Evolutionary conservation across 345 rosid species (phyloP).

Genomic region (Bruguiera gymnorhiza): DNA sequence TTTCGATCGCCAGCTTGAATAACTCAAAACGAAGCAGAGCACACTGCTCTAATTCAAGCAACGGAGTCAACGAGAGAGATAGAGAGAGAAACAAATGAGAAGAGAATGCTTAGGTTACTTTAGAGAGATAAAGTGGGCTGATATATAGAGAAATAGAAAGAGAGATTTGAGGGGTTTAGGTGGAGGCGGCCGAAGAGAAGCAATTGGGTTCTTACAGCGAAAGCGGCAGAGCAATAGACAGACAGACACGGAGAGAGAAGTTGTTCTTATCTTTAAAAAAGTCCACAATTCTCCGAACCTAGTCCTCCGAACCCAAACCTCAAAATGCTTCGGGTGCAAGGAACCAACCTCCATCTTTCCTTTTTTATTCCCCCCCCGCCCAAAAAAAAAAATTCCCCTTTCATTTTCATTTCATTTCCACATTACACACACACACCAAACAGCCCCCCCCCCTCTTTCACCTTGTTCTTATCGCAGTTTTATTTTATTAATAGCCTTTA

Average conservation of each 20-base stretch:
- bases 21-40: constrained; percentile 6
- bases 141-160: constrained; percentile 15
- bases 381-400: no score
- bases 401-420: background rate
- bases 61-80: background rate
- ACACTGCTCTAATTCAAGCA: background rate
- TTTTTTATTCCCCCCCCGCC: background rate
- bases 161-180: constrained; percentile 13
- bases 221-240: constrained; percentile 12
- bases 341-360: constrained; percentile 8
- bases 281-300: constrained; percentile 37
- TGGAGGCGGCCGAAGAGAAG: constrained; percentile 24
- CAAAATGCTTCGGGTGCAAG: constrained; percentile 22
- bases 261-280: constrained; percentile 63
- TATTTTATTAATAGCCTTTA: background rate
- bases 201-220: constrained; percentile 3
- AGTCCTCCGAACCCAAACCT: constrained; percentile 33
- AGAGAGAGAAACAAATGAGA: background rate
- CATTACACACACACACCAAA: no score
- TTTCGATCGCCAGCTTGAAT: constrained; percentile 77
- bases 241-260: constrained; percentile 9
- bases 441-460: background rate
- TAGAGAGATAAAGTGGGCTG: background rate
- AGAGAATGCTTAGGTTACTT: background rate
- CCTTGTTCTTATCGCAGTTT: constrained; percentile 1